A percentile compares a stretch with the other conserved stretches of the same genome.
Evolutionary conservation across 2,329 filamentous ascomycete species (phyloP).

Genomic region (Hyphodiscus sp.): DNA sequence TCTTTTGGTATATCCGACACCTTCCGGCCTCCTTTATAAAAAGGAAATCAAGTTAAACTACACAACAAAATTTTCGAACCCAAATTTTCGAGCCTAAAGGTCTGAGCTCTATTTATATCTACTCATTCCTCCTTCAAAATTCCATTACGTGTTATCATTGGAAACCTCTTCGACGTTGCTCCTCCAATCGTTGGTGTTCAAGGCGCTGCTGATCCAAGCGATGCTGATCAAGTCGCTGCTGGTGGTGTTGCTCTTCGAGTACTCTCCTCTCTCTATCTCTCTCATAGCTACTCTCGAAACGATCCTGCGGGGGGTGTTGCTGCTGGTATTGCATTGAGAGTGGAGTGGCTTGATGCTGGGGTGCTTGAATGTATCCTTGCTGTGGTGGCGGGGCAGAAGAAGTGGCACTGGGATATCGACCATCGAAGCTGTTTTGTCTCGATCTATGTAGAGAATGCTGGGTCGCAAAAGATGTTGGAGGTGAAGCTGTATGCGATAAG

Average conservation of each 20-base stretch:
- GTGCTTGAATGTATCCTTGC: slow-evolving; percentile 18
- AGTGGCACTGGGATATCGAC: slow-evolving; percentile 15
- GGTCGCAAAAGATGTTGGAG: slow-evolving; percentile 19
- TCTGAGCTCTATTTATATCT: neutral
- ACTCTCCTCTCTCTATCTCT: slow-evolving; percentile 9
- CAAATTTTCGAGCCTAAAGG: neutral
- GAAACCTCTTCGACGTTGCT: slow-evolving; percentile 3
- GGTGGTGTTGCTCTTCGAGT: neutral
- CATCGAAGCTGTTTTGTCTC: slow-evolving; percentile 28
- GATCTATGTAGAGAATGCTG: slow-evolving; percentile 24
- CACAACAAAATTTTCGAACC: too few species aligned
- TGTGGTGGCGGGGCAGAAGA: slow-evolving; percentile 21
- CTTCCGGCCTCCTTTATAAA: neutral
- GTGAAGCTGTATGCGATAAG: slow-evolving; percentile 22
- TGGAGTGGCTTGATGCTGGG: slow-evolving; percentile 14
- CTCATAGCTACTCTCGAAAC: slow-evolving; percentile 3
- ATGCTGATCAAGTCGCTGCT: slow-evolving; percentile 5
- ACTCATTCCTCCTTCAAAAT: neutral
- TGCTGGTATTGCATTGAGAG: slow-evolving; percentile 16
- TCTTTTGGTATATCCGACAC: neutral
- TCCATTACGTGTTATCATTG: neutral
- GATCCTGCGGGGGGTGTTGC: slow-evolving; percentile 11
- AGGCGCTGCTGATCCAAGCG: neutral
- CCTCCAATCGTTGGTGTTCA: neutral
- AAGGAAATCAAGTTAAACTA: neutral